phyloP scores from a whole-genome alignment of 225 moss, liverwort and hornwort genomes.

The Ulota crispa region DNA sequence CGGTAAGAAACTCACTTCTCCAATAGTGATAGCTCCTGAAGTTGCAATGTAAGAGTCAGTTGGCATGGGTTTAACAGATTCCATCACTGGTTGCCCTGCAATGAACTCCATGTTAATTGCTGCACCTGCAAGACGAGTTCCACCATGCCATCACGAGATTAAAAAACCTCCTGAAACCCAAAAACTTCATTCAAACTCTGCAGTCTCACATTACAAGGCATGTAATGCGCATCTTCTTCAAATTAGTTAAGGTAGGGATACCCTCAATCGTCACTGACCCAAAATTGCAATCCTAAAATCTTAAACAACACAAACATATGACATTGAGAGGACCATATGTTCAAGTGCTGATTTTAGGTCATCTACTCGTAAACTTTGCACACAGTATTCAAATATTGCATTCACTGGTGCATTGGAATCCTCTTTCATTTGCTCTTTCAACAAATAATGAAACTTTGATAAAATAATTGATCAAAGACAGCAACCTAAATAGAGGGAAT shows the following conservation, averaged over 20 bases:
- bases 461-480: too few species aligned
- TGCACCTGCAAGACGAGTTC: conserved; percentile 41
- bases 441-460: too few species aligned
- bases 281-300: background rate
- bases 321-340: background rate
- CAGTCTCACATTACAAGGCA: background rate
- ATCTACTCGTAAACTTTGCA: background rate
- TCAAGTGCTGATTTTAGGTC: background rate
- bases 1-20: conserved; percentile 50
- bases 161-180: background rate
- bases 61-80: conserved; percentile 47
- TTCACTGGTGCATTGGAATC: background rate
- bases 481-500: too few species aligned
- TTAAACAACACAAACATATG: background rate
- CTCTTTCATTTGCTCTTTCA: background rate
- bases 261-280: background rate
- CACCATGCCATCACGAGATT: background rate
- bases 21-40: conserved; percentile 71
- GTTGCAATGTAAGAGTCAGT: conserved; percentile 41
- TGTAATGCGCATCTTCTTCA: background rate
- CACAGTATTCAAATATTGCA: background rate
- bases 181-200: background rate
- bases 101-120: conserved; percentile 55
- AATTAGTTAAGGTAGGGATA: background rate
- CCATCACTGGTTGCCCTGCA: conserved; percentile 52